Conservation (phyloP, 257 asterid genomes). For the Solanum chiquidenum region DNA sequence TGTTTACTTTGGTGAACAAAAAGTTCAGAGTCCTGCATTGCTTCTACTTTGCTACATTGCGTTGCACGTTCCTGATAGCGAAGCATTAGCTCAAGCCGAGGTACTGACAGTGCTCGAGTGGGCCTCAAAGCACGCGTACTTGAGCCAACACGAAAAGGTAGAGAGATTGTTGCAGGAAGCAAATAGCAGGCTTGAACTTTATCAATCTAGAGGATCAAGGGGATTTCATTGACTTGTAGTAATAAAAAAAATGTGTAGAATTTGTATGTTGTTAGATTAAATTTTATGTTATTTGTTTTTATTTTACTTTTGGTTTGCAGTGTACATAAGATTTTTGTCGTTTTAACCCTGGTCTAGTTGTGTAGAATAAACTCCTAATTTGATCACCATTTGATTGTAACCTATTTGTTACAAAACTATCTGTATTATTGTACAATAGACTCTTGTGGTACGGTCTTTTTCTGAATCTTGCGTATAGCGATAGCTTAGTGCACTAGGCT, state of each 20-base stretch:
- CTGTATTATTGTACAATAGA: background rate
- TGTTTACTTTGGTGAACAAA: constrained; percentile 54
- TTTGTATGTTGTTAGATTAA: background rate
- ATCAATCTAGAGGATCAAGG: constrained; percentile 56
- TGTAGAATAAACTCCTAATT: background rate
- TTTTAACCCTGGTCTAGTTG: background rate
- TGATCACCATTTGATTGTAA: background rate
- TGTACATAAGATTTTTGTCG: background rate
- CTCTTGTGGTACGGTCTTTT: background rate
- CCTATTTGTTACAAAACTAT: background rate
- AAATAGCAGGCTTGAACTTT: constrained; percentile 51
- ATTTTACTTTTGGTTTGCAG: background rate
- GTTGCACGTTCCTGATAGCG: constrained; percentile 59
- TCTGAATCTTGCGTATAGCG: accelerated
- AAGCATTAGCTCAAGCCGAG: constrained; percentile 50
- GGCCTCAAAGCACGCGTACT: constrained; percentile 46
- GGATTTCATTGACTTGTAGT: constrained; percentile 26
- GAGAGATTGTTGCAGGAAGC: constrained; percentile 45
- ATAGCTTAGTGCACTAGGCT: background rate
- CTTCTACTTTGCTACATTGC: constrained; percentile 38
- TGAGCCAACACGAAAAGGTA: constrained; percentile 30
- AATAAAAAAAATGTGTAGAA: background rate
- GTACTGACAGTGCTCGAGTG: constrained; percentile 55
- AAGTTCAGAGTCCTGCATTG: constrained; percentile 45
- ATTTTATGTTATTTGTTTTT: background rate